A percentile compares a stretch with the other conserved stretches of the same genome.
Conservation (phyloP, 2,329 filamentous ascomycete genomes). For the Sporothrix luriei region DNA sequence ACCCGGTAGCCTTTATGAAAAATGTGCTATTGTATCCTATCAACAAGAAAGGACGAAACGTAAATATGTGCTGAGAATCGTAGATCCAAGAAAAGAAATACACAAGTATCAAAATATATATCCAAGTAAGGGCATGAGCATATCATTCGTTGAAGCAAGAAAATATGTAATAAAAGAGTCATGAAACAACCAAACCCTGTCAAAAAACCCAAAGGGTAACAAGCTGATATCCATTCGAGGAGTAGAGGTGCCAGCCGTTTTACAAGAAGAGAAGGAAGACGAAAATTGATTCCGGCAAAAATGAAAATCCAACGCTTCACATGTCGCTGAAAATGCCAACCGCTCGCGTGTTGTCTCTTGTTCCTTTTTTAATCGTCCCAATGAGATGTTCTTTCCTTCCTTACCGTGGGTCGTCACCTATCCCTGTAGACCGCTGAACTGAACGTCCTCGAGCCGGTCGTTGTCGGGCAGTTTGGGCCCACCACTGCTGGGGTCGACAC, state of each 20-base stretch:
- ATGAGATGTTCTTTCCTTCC: no score
- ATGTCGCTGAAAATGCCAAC: conserved; percentile 17
- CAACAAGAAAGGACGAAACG: neutral
- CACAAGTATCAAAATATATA: neutral
- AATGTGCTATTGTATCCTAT: neutral
- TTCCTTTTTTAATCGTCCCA: neutral
- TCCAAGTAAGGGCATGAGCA: neutral
- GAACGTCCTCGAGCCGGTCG: conserved; percentile 36
- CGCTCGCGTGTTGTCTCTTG: conserved; percentile 12
- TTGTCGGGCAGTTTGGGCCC: conserved; percentile 29
- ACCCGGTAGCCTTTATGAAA: neutral
- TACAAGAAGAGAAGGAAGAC: neutral
- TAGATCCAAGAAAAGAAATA: neutral
- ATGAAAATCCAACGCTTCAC: conserved; percentile 8
- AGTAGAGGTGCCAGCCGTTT: neutral
- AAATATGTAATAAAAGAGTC: conserved; percentile 11
- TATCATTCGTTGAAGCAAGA: neutral
- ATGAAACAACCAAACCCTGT: neutral
- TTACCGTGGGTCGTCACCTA: neutral
- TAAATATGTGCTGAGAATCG: neutral
- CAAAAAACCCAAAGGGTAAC: neutral
- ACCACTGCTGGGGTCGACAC: neutral
- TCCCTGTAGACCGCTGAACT: conserved; percentile 28
- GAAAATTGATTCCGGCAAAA: neutral
- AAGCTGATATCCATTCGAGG: neutral